These are phyloP conservation scores for Arthrobotrys pseudoclavata DNA, from an alignment of 2,329 filamentous ascomycete genomes.

Conservation along the genomic window DNA sequence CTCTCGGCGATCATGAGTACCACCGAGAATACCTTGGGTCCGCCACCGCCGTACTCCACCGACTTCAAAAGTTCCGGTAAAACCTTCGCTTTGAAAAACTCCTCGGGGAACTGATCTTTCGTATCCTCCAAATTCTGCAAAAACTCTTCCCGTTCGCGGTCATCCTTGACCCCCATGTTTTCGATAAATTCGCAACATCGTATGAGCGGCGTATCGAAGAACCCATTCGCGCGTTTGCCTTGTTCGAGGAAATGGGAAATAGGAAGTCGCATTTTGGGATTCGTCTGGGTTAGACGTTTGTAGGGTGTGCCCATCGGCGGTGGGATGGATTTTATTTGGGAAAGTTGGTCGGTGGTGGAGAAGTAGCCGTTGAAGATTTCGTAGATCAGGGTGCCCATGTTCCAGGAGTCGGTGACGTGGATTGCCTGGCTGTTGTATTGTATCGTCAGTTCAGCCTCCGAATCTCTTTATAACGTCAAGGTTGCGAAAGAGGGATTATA, in stretches of 20 bases:
- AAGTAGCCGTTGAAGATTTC: conserved; percentile 94
- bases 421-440: conserved; percentile 60
- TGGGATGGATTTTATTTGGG: conserved; percentile 87
- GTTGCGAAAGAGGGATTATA: conserved; percentile 73
- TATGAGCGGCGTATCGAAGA: conserved; percentile 93
- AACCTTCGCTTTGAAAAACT: conserved; percentile 98
- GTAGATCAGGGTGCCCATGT: conserved; percentile 84
- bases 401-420: conserved; percentile 84
- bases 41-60: conserved; percentile 97
- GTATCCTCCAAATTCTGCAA: conserved; percentile 86
- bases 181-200: conserved; percentile 93
- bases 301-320: conserved; percentile 91
- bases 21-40: conserved; percentile 87
- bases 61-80: conserved; percentile 96
- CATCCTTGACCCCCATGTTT: conserved; percentile 87
- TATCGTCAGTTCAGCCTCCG: background rate
- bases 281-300: conserved; percentile 87
- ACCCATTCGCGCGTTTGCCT: conserved; percentile 82
- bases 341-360: conserved; percentile 80
- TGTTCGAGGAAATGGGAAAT: conserved; percentile 90
- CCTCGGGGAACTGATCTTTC: conserved; percentile 94
- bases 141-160: conserved; percentile 86
- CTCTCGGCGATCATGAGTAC: conserved; percentile 93
- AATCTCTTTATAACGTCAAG: background rate
- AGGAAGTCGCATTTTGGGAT: conserved; percentile 88